Conservation (phyloP, 1,284 basidiomycete species). For the Ustilago sp. region DNA sequence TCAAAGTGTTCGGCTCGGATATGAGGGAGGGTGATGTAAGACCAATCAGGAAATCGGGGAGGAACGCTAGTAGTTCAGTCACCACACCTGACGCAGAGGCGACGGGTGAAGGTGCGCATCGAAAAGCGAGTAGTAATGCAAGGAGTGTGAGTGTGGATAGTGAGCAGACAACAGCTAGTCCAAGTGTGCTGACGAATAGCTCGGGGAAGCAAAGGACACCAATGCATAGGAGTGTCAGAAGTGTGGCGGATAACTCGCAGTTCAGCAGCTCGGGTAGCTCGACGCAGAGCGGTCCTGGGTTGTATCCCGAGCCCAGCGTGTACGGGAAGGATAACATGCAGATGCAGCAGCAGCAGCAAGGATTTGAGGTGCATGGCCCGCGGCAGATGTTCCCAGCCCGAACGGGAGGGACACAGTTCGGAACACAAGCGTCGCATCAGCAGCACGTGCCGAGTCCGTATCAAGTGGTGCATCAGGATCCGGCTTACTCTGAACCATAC, state of each 20-base stretch:
- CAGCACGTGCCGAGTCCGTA: conserved; percentile 10
- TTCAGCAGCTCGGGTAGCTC: conserved; percentile 19
- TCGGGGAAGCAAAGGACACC: conserved; percentile 8
- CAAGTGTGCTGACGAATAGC: neutral
- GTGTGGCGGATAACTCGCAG: conserved; percentile 7
- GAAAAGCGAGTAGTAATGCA: neutral
- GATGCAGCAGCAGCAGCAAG: neutral
- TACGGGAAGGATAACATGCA: neutral
- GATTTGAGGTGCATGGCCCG: neutral
- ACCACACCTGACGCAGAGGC: conserved; percentile 27
- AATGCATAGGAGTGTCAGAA: conserved; percentile 6
- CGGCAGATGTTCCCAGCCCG: neutral
- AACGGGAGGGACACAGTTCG: neutral
- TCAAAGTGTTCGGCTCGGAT: conserved; percentile 42
- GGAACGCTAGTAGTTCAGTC: conserved; percentile 5
- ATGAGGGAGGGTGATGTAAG: conserved; percentile 32
- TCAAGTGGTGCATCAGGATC: conserved; percentile 1
- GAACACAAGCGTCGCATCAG: neutral
- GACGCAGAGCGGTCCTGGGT: conserved; percentile 2
- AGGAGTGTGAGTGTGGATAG: conserved; percentile 15
- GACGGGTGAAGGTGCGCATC: neutral
- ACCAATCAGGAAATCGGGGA: conserved; percentile 21
- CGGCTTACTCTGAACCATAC: conserved; percentile 2
- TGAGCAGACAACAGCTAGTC: conserved; percentile 10
- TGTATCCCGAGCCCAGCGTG: conserved; percentile 2